Evolutionary conservation across 192 early-diverging fungal genomes (phyloP).

Genomic region (Chytriomyces confervae): DNA sequence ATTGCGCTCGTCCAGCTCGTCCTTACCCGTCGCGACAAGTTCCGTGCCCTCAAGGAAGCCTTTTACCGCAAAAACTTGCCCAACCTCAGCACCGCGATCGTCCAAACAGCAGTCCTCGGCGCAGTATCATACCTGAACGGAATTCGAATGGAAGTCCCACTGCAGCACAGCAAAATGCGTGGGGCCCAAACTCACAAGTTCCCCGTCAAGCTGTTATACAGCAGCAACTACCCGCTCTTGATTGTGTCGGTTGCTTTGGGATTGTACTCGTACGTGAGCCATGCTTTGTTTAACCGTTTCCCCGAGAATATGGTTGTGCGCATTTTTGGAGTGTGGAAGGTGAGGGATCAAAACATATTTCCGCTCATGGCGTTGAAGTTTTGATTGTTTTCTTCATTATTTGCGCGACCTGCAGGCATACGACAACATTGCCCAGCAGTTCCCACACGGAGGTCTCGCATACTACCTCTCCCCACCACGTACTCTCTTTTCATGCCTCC

Average conservation of each 20-base stretch:
- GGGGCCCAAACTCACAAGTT: constrained; percentile 83
- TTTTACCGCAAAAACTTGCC: constrained; percentile 73
- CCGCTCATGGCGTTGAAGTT: not conserved
- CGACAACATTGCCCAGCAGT: constrained; percentile 85
- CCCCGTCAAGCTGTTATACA: constrained; percentile 96
- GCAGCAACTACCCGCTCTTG: constrained; percentile 95
- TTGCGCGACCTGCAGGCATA: constrained; percentile 59
- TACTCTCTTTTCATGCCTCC: constrained; percentile 73
- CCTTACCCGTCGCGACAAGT: constrained; percentile 87
- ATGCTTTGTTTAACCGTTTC: constrained; percentile 90
- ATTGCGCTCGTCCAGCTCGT: constrained; percentile 87
- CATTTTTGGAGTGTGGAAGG: constrained; percentile 86
- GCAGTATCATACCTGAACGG: constrained; percentile 74
- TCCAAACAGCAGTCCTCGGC: constrained; percentile 70
- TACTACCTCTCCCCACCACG: constrained; percentile 94
- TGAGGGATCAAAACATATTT: constrained; percentile 23
- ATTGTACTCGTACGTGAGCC: constrained; percentile 89
- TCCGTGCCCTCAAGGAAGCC: constrained; percentile 87
- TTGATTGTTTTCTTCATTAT: constrained; percentile 7
- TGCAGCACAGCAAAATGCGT: constrained; percentile 85
- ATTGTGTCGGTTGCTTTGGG: constrained; percentile 88
- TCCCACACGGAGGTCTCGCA: constrained; percentile 84
- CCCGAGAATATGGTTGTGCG: constrained; percentile 86
- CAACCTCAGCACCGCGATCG: constrained; percentile 69
- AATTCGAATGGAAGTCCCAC: constrained; percentile 90